Evolutionary conservation across 2,329 filamentous ascomycete genomes (phyloP).

Genomic region (Stagonosporopsis vannaccii): DNA sequence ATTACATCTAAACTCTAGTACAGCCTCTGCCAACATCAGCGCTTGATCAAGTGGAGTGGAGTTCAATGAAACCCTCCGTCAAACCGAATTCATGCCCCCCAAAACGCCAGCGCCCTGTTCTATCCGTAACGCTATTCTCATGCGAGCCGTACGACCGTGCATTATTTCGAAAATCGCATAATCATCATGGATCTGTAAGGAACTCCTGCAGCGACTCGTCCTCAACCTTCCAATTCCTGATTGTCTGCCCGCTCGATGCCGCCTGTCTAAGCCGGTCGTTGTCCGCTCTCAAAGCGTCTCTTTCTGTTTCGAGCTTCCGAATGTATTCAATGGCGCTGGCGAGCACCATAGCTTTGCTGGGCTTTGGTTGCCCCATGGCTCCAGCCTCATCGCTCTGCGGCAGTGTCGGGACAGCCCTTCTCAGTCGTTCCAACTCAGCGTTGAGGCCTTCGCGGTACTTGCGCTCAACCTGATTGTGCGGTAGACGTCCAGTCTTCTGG

Average conservation of each 20-base stretch:
- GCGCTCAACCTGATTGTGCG: conserved; percentile 46
- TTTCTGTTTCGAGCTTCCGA: conserved; percentile 37
- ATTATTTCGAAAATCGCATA: not conserved
- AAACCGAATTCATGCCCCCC: not conserved
- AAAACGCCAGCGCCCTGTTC: conserved; percentile 4
- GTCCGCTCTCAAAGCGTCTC: conserved; percentile 36
- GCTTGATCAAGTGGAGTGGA: conserved; percentile 16
- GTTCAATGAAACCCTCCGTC: not conserved
- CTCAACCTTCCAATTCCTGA: conserved; percentile 13
- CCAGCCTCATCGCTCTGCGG: conserved; percentile 37
- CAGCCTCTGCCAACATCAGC: conserved; percentile 16
- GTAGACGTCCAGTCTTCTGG: conserved; percentile 33
- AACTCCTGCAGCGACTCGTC: conserved; percentile 22
- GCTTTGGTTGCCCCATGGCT: conserved; percentile 39
- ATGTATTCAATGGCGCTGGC: conserved; percentile 46
- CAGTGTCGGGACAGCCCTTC: conserved; percentile 40
- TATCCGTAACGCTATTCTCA: not conserved
- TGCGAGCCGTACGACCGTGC: not conserved
- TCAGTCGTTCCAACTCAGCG: conserved; percentile 39
- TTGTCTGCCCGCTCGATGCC: conserved; percentile 14
- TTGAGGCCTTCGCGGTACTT: conserved; percentile 42
- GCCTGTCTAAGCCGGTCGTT: conserved; percentile 33
- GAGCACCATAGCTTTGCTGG: conserved; percentile 45
- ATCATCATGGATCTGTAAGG: conserved; percentile 14
- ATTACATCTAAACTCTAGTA: conserved; percentile 1